These are phyloP conservation scores for Solanum chacoense DNA, from an alignment of 305 asterid species.

Conservation along the genomic window DNA sequence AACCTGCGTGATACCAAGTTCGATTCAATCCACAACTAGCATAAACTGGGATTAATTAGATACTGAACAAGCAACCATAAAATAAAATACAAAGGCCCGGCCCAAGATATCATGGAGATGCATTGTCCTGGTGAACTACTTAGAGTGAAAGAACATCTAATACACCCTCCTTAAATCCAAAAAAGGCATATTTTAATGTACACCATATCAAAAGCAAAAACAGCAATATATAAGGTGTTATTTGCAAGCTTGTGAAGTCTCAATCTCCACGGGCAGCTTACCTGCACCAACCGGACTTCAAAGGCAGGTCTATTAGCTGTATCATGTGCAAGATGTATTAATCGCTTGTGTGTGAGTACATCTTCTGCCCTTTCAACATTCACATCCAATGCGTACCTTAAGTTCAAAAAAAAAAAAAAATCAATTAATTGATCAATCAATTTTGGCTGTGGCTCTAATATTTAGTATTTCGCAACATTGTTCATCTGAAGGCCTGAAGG, in stretches of 20 bases:
- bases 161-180: background rate
- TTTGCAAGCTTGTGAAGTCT: background rate
- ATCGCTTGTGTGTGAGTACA: slow-evolving; percentile 76
- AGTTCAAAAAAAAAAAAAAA: slow-evolving; percentile 10
- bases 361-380: slow-evolving; percentile 26
- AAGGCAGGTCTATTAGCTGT: slow-evolving; percentile 82
- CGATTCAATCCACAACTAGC: slow-evolving; percentile 9
- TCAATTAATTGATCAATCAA: slow-evolving; percentile 4
- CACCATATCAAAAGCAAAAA: background rate
- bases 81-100: background rate
- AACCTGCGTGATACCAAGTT: slow-evolving; percentile 30
- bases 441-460: background rate
- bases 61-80: slow-evolving; percentile 2
- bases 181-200: background rate
- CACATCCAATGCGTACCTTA: slow-evolving; percentile 83
- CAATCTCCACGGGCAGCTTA: background rate
- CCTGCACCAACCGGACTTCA: slow-evolving; percentile 96
- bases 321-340: slow-evolving; percentile 77
- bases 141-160: background rate
- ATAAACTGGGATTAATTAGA: slow-evolving; percentile 6
- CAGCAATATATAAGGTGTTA: background rate
- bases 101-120: background rate
- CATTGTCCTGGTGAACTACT: background rate
- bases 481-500: background rate
- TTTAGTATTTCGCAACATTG: background rate